These are phyloP conservation scores for Simplicillium aogashimaense DNA, from an alignment of 2,329 filamentous ascomycete species.

Conservation along the genomic window DNA sequence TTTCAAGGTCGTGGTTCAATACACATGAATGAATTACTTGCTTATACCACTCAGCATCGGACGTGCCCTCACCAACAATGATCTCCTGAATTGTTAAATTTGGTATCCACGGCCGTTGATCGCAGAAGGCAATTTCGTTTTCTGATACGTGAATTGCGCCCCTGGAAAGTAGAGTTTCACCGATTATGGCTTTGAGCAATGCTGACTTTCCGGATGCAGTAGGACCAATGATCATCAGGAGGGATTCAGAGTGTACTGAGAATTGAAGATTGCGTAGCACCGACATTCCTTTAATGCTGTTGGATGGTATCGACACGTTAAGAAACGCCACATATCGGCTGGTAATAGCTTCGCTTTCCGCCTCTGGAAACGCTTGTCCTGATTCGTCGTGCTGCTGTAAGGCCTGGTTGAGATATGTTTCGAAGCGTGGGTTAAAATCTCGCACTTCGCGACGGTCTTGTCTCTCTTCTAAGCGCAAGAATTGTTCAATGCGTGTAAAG, in stretches of 20 bases:
- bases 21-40: constrained; percentile 9
- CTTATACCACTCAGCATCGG: constrained; percentile 11
- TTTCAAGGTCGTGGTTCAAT: constrained; percentile 8
- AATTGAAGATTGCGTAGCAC: too few relatives aligned
- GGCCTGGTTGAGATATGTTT: background rate
- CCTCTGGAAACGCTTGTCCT: too few relatives aligned
- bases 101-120: constrained; percentile 12
- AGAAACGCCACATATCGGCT: too few relatives aligned
- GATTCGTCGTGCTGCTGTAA: background rate
- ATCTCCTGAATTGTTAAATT: constrained; percentile 12
- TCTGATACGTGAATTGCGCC: constrained; percentile 4
- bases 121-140: constrained; percentile 10
- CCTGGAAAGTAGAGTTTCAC: constrained; percentile 7
- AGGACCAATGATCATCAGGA: too few relatives aligned
- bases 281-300: too few relatives aligned
- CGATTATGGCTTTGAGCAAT: constrained; percentile 8
- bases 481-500: background rate
- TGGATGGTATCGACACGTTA: too few relatives aligned
- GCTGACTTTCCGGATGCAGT: constrained; percentile 10
- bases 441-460: background rate
- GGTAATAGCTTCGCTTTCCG: too few relatives aligned
- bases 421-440: background rate
- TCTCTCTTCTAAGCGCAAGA: background rate
- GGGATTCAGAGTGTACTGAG: too few relatives aligned
- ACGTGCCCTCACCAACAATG: constrained; percentile 9